Evolutionary conservation across 1,139 yeast genomes (phyloP).

Genomic region (Suhomyces taliae): DNA sequence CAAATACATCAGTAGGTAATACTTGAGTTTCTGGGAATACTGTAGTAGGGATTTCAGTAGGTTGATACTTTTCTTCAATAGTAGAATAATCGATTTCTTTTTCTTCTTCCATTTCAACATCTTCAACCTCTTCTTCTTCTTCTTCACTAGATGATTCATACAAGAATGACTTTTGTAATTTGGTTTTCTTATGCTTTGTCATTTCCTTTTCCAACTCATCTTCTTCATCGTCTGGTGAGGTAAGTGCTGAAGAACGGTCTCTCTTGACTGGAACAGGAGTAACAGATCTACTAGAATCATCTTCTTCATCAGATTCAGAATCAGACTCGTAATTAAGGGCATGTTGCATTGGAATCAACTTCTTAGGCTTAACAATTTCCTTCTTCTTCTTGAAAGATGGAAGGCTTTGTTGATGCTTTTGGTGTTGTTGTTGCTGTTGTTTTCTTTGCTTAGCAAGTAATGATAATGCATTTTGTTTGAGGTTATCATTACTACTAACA

Average conservation of each 20-base stretch:
- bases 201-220: slow-evolving; percentile 21
- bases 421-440: slow-evolving; percentile 36
- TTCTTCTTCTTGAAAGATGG: slow-evolving; percentile 40
- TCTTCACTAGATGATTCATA: slow-evolving; percentile 20
- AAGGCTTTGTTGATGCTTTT: slow-evolving; percentile 42
- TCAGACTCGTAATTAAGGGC: slow-evolving; percentile 57
- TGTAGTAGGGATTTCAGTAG: slow-evolving; percentile 49
- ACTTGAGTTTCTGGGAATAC: slow-evolving; percentile 48
- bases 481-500: slow-evolving; percentile 15
- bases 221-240: slow-evolving; percentile 31
- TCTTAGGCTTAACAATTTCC: slow-evolving; percentile 13
- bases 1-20: slow-evolving; percentile 30
- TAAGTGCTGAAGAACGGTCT: slow-evolving; percentile 12
- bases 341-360: slow-evolving; percentile 67
- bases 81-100: slow-evolving; percentile 23
- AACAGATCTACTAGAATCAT: slow-evolving; percentile 42
- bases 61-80: slow-evolving; percentile 43
- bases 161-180: slow-evolving; percentile 24
- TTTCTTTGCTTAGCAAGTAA: slow-evolving; percentile 28
- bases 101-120: slow-evolving; percentile 9
- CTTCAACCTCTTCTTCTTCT: slow-evolving; percentile 10
- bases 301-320: slow-evolving; percentile 43
- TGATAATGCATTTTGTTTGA: slow-evolving; percentile 28
- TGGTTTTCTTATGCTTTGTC: slow-evolving; percentile 17
- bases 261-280: slow-evolving; percentile 39